A percentile compares a stretch with the other conserved stretches of the same genome.
Evolutionary conservation across 2,329 filamentous ascomycete genomes (phyloP).

Genomic region (Aureobasidium sp.): DNA sequence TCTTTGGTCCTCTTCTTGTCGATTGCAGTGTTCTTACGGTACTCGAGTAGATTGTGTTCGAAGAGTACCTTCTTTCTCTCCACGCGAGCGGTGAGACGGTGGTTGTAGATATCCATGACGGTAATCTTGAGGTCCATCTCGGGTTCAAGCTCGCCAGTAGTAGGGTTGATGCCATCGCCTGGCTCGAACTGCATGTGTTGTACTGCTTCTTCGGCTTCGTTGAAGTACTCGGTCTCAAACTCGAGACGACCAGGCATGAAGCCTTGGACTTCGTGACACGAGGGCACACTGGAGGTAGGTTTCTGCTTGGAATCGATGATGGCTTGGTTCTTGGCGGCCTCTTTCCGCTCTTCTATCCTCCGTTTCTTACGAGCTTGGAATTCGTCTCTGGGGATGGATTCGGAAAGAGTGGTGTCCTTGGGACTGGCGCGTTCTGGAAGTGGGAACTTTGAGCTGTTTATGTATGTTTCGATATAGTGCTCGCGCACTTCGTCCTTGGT

Average conservation of each 20-base stretch:
- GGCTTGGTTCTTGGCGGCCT: constrained; percentile 73
- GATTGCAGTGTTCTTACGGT: constrained; percentile 76
- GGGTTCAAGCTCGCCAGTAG: constrained; percentile 78
- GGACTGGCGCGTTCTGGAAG: constrained; percentile 80
- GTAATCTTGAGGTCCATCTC: constrained; percentile 97
- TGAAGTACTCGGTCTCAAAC: constrained; percentile 95
- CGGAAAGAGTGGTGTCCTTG: constrained; percentile 66
- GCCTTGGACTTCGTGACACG: constrained; percentile 95
- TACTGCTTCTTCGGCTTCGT: constrained; percentile 95
- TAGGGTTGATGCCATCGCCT: constrained; percentile 80
- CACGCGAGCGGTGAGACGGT: constrained; percentile 76
- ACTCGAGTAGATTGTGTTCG: constrained; percentile 87
- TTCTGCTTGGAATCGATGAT: constrained; percentile 87
- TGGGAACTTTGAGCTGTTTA: constrained; percentile 76
- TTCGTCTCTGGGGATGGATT: constrained; percentile 76
- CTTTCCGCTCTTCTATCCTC: constrained; percentile 83
- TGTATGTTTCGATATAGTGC: constrained; percentile 82
- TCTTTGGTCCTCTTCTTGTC: constrained; percentile 97
- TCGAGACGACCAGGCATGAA: constrained; percentile 97
- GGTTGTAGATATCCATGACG: constrained; percentile 97
- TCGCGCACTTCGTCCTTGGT: constrained; percentile 92
- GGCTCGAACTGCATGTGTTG: constrained; percentile 98
- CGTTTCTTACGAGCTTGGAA: constrained; percentile 91
- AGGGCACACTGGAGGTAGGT: constrained; percentile 87
- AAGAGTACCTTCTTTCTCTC: constrained; percentile 96